These are phyloP conservation scores for Exidia glandulosa DNA, from an alignment of 768 basidiomycete species.

Conservation along the genomic window DNA sequence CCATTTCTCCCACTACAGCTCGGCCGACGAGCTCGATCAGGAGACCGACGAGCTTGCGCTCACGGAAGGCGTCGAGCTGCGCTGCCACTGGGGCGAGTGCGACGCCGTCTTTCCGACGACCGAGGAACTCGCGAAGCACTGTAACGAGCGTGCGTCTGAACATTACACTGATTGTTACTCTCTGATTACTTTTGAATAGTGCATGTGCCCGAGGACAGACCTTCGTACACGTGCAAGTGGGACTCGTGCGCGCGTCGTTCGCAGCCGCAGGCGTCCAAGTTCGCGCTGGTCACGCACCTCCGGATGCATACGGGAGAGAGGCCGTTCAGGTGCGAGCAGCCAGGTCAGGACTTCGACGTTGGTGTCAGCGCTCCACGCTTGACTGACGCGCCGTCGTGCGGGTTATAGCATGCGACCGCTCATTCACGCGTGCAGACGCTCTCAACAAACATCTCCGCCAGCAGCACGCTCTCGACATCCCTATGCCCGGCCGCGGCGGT, in stretches of 20 bases:
- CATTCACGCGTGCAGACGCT: slow-evolving; percentile 90
- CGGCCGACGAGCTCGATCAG: background rate
- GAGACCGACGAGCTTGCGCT: background rate
- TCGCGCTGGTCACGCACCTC: slow-evolving; percentile 83
- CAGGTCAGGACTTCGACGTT: slow-evolving; percentile 41
- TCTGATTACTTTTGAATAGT: too few relatives aligned
- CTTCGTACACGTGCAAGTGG: slow-evolving; percentile 81
- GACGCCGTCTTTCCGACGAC: background rate
- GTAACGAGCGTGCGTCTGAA: background rate
- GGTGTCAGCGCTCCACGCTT: background rate
- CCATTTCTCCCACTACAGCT: background rate
- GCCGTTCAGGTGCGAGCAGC: slow-evolving; percentile 72
- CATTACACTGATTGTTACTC: background rate
- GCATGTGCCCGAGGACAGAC: background rate
- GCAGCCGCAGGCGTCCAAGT: slow-evolving; percentile 76
- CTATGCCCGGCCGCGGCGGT: slow-evolving; percentile 62
- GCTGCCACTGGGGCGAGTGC: background rate
- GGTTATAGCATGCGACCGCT: slow-evolving; percentile 83
- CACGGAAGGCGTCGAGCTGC: background rate
- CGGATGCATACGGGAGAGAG: slow-evolving; percentile 92
- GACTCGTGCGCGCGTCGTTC: slow-evolving; percentile 67
- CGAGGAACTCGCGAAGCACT: background rate
- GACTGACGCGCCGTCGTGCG: background rate
- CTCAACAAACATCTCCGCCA: slow-evolving; percentile 54
- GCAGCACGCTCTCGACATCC: slow-evolving; percentile 70